Conservation (phyloP, 805 yeast species). For the Yarrowia sp. region DNA sequence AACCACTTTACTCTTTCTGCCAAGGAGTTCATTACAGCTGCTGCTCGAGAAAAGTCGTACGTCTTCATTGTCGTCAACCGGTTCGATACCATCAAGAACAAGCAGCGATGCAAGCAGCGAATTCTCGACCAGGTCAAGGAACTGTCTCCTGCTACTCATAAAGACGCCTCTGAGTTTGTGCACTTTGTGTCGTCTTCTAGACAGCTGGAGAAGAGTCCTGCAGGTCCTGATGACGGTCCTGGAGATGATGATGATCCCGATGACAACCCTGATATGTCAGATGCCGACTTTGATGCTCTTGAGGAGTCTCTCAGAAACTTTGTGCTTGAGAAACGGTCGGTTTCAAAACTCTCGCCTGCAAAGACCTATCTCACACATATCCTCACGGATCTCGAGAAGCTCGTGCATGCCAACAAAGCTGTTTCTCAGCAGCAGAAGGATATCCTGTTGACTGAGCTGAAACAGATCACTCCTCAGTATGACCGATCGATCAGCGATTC, state of each 20-base stretch:
- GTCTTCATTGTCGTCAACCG: conserved; percentile 92
- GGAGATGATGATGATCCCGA: conserved; percentile 42
- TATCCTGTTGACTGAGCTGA: conserved; percentile 49
- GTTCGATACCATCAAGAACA: conserved; percentile 82
- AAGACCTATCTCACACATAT: conserved; percentile 77
- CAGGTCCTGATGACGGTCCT: conserved; percentile 42
- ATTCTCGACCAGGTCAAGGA: conserved; percentile 82
- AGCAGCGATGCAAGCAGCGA: conserved; percentile 69
- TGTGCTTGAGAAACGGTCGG: conserved; percentile 81
- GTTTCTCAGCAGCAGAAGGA: conserved; percentile 52
- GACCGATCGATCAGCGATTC: conserved; percentile 54
- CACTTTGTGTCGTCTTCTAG: conserved; percentile 80
- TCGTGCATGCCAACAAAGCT: conserved; percentile 64
- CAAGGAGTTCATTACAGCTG: conserved; percentile 84
- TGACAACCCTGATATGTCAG: conserved; percentile 36
- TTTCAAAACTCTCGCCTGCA: conserved; percentile 89
- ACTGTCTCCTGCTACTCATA: conserved; percentile 86
- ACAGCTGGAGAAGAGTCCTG: conserved; percentile 43
- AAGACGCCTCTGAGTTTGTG: conserved; percentile 84
- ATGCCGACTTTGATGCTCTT: conserved; percentile 62
- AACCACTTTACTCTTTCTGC: conserved; percentile 94
- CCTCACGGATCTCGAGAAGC: conserved; percentile 57
- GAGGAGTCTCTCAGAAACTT: conserved; percentile 84
- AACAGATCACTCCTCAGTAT: conserved; percentile 61
- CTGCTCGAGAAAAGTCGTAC: conserved; percentile 86